Evolutionary conservation across 176 grass and related monocot genomes (phyloP), one percentile per base, ranked within the genome.

Genomic region (Aegilops longissima): DNA sequence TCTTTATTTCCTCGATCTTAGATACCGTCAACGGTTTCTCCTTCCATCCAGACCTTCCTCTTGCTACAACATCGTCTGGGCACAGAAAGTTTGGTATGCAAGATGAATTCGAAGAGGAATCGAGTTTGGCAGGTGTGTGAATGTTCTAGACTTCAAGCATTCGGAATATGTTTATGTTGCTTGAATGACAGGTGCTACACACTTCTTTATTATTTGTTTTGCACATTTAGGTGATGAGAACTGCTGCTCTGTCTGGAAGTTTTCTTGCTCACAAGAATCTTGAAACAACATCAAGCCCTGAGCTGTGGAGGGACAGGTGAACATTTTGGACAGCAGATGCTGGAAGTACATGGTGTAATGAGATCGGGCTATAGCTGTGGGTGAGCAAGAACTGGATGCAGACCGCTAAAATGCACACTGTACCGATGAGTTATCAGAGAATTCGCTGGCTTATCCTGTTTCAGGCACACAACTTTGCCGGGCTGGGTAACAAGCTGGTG

Each of bases 21-120:
- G 93, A 98, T 92, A 96, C 93, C 52, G 85, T 94, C 30, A 96
- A 96, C 33, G 92, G 92, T 36, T 88, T 96, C 75, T 88, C 88
- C 1, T 96, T 98, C 77, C 93, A 98, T 93, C 96, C 96, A 17
- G 94, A 87, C 78, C 86, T 96, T 54, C 92, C 96, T 68, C 78
- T 93, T 79, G 92, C 90, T 71, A 87, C 82, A 65, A 94, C 96
- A 77, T 98, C 96, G 29, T 98, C 96, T 12, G 93, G 96, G 12
- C 88, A 98, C 20, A 91, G 93, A 90, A 96, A 90, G 86, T 98
- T 96, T 77, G 66, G 84, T 49, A 73, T 82, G 82, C 29, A 74
- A 81, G 86, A 98, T 73, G 89, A 92, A 61, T 72, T 52, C 6
- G 88, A 98, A 73, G 91, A 93, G 45, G 91, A 85, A 40, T 74